phyloP scores from a whole-genome alignment of 2,329 filamentous ascomycete species.

The Hypomyces rosellus region DNA sequence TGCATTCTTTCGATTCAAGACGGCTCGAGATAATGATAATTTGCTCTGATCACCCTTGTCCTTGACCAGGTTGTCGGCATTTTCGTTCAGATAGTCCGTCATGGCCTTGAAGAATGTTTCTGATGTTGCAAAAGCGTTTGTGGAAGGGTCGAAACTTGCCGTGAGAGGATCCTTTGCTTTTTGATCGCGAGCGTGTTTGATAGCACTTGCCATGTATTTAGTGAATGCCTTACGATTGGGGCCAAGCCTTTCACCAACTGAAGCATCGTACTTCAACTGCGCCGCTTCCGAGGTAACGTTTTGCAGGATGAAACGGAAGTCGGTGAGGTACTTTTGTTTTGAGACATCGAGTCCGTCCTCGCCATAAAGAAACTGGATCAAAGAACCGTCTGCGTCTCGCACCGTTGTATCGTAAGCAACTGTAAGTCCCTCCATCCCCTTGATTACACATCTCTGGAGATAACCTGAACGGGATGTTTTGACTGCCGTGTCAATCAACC shows the following conservation, averaged over 20 bases:
- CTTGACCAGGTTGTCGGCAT: conserved; percentile 55
- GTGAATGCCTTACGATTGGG: conserved; percentile 55
- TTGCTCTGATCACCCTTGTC: conserved; percentile 36
- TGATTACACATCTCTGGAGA: conserved; percentile 92
- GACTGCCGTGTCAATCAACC: conserved; percentile 96
- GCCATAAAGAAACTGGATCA: conserved; percentile 93
- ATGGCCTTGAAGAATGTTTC: conserved; percentile 74
- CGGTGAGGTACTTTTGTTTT: conserved; percentile 83
- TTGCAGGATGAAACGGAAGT: conserved; percentile 84
- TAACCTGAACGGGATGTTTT: conserved; percentile 98
- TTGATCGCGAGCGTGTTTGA: conserved; percentile 57
- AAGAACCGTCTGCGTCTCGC: conserved; percentile 83
- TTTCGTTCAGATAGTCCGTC: conserved; percentile 71
- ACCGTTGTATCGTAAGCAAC: conserved; percentile 94
- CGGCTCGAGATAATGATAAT: conserved; percentile 27
- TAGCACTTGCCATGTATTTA: conserved; percentile 74
- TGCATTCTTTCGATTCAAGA: conserved; percentile 63
- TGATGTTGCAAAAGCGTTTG: conserved; percentile 78
- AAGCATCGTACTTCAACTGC: conserved; percentile 61
- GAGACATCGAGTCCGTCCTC: conserved; percentile 93
- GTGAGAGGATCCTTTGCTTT: conserved; percentile 70
- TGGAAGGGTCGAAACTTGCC: conserved; percentile 66
- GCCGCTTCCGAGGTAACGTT: conserved; percentile 78
- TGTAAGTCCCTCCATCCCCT: conserved; percentile 92
- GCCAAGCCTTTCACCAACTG: conserved; percentile 39